A percentile compares a stretch with the other conserved stretches of the same genome.
These are phyloP conservation scores for Fusarium drepaniforme DNA, from an alignment of 2,329 filamentous ascomycete species.

Conservation along the genomic window DNA sequence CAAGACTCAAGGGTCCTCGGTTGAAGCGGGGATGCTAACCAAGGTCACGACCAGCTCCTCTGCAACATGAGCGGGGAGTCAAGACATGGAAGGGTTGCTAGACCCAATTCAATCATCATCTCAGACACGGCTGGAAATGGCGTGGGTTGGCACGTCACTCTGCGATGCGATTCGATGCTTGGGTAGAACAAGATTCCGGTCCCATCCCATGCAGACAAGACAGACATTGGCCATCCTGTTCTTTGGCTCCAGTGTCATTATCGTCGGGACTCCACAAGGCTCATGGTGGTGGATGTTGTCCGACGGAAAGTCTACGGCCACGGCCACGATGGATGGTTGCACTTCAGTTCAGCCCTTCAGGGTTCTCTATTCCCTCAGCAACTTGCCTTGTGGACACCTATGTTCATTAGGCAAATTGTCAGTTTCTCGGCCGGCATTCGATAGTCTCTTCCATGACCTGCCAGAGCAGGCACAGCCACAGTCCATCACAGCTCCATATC, in stretches of 20 bases:
- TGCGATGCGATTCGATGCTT: constrained; percentile 15
- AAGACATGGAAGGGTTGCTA: constrained; percentile 24
- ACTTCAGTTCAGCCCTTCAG: constrained; percentile 6
- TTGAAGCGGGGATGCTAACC: constrained; percentile 29
- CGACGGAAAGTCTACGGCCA: constrained; percentile 6
- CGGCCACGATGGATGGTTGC: not conserved
- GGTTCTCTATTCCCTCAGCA: not conserved
- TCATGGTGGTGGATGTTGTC: not conserved
- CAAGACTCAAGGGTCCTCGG: constrained; percentile 29
- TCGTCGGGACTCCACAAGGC: not conserved
- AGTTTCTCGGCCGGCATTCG: constrained; percentile 16
- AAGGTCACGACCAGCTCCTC: constrained; percentile 24
- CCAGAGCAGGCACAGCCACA: constrained; percentile 38
- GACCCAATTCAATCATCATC: constrained; percentile 26
- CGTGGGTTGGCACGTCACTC: constrained; percentile 26
- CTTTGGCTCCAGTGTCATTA: not conserved
- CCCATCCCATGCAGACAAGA: constrained; percentile 11
- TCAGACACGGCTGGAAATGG: constrained; percentile 32
- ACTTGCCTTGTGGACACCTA: constrained; percentile 4
- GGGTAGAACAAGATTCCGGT: constrained; percentile 13
- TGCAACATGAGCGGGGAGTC: constrained; percentile 30
- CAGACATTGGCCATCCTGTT: not conserved
- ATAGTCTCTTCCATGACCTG: constrained; percentile 10
- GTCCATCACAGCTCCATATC: constrained; percentile 28
- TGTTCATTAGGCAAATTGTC: constrained; percentile 6